Base-by-base conservation (phyloP, 495 filamentous ascomycete species). In the Hypoxylon lenormandii region DNA sequence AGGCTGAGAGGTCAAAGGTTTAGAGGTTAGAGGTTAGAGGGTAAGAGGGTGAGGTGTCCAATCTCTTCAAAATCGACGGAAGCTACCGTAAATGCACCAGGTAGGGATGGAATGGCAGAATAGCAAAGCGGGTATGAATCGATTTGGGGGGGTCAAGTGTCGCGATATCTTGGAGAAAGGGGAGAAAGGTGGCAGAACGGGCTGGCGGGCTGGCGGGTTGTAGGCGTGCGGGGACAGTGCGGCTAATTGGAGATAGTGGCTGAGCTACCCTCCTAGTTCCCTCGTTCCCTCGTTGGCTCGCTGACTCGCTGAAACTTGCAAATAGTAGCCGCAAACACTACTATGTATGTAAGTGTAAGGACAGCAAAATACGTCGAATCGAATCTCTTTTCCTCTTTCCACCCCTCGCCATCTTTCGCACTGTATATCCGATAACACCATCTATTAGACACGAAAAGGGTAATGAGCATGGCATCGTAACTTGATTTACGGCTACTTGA, bases 151-250 rank as follows among this genome's bases (percentile, higher is more conserved):
- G 60, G 28, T 26, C 13, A 48, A 36, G 48, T 43, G 48, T 60
- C 49, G 42, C 15, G 49, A 55, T 54, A 48, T 36, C 23, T 40
- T 51, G 33, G 26, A 43, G 54, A 12, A 58, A 48, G 30, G 2
- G 23, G 23, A 23, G 23, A 26, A 26, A 2, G 23, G 23, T 26
- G 23, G 23, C 2, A 26, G 23, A 5, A 26, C n/a, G n/a, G n/a
- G n/a, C n/a, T n/a, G n/a, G 23, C 5, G 23, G 23, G 5, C 2
- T 5, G 23, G 38, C 55, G 49, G 49, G 37, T 36, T 60, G 59
- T 54, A 49, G 49, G 43, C 51, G 60, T 56, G 50, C 33, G 51
- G 60, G 51, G 51, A 56, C 43, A 56, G 51, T 64, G 51, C 28
- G 30, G 42, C 6, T 33, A 36, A 19, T 42, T 53, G 33, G 33